These are phyloP conservation scores for Metschnikowia gruessii DNA, from an alignment of 805 yeast species.

Conservation along the genomic window DNA sequence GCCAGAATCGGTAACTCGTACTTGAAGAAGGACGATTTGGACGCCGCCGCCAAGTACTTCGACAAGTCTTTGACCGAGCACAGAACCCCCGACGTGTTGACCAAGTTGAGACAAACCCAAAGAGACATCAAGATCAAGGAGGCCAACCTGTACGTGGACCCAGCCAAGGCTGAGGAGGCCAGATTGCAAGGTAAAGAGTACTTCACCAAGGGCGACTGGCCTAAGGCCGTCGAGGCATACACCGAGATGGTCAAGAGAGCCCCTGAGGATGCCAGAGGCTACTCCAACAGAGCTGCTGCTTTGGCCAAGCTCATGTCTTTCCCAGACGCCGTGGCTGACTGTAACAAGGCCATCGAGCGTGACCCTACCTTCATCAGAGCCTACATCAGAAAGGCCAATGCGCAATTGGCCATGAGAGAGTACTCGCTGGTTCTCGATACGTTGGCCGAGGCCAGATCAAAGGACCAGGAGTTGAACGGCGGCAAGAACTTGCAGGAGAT, in stretches of 20 bases:
- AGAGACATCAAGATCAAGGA: slow-evolving; percentile 79
- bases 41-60: slow-evolving; percentile 70
- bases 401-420: slow-evolving; percentile 87
- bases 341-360: slow-evolving; percentile 81
- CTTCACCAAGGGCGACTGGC: slow-evolving; percentile 94
- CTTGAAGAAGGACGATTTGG: slow-evolving; percentile 68
- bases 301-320: slow-evolving; percentile 90
- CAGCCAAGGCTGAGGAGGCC: slow-evolving; percentile 93
- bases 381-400: slow-evolving; percentile 93
- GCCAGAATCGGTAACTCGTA: slow-evolving; percentile 87
- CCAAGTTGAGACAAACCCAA: slow-evolving; percentile 83
- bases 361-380: slow-evolving; percentile 93
- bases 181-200: slow-evolving; percentile 87
- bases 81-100: slow-evolving; percentile 89
- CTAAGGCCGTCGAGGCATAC: slow-evolving; percentile 90
- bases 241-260: slow-evolving; percentile 95
- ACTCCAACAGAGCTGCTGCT: slow-evolving; percentile 97
- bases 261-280: slow-evolving; percentile 96
- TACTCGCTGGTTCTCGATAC: slow-evolving; percentile 80
- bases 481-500: slow-evolving; percentile 70
- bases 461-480: slow-evolving; percentile 59
- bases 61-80: slow-evolving; percentile 95
- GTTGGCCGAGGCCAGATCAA: slow-evolving; percentile 69
- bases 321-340: slow-evolving; percentile 94
- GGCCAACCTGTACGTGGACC: slow-evolving; percentile 75